Percentiles rank a stretch among this genome's conserved stretches.
Conservation (phyloP, 2,329 filamentous ascomycete species). For the Colletotrichum musicola region DNA sequence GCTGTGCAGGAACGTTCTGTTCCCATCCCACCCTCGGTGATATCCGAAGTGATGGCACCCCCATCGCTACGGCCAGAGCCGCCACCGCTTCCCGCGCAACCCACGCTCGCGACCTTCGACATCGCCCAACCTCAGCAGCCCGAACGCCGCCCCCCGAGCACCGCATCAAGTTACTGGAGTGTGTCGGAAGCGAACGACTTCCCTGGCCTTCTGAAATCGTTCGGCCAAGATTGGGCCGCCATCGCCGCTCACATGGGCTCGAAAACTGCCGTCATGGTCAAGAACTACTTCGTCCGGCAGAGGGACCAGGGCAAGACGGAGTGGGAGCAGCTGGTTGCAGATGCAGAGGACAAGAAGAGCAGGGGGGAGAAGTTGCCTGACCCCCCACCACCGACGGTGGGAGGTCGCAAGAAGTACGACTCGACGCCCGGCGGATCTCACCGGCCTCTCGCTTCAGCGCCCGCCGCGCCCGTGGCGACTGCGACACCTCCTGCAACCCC, state of each 20-base stretch:
- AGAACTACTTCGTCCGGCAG: slow-evolving; percentile 76
- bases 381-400: slow-evolving; percentile 67
- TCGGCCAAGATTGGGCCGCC: slow-evolving; percentile 82
- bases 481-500: slow-evolving; percentile 58
- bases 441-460: slow-evolving; percentile 57
- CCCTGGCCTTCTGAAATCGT: slow-evolving; percentile 76
- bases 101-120: slow-evolving; percentile 65
- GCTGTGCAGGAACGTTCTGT: slow-evolving; percentile 51
- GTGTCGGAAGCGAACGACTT: slow-evolving; percentile 86
- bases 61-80: slow-evolving; percentile 69
- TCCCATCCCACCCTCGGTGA: slow-evolving; percentile 51
- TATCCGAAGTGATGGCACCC: slow-evolving; percentile 68
- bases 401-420: slow-evolving; percentile 66
- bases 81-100: slow-evolving; percentile 59
- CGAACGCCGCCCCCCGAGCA: slow-evolving; percentile 66
- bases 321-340: slow-evolving; percentile 70
- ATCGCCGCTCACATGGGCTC: slow-evolving; percentile 86
- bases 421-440: slow-evolving; percentile 53
- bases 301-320: slow-evolving; percentile 70
- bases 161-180: slow-evolving; percentile 88
- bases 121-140: slow-evolving; percentile 56
- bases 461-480: slow-evolving; percentile 41
- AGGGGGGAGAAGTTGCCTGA: slow-evolving; percentile 71
- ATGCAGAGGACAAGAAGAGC: slow-evolving; percentile 68
- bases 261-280: slow-evolving; percentile 88